Conservation (phyloP, 75 land plant species). For the Pinus tabuliformis region DNA sequence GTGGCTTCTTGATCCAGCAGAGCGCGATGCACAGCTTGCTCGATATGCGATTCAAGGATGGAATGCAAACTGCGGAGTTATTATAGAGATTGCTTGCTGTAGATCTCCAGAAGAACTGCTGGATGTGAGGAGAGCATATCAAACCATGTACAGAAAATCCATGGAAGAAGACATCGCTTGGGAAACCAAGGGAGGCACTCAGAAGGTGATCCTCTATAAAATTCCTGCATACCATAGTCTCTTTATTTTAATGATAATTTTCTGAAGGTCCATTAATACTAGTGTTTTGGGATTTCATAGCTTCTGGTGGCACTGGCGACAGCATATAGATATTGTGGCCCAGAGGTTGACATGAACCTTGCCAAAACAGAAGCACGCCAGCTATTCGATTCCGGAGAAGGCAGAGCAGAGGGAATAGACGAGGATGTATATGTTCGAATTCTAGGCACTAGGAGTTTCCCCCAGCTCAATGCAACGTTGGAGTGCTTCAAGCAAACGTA, state of each 20-base stretch:
- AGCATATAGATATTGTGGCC: background rate
- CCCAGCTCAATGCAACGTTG: background rate
- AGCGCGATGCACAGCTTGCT: too few relatives aligned
- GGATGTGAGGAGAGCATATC: too few relatives aligned
- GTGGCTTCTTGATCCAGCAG: too few relatives aligned
- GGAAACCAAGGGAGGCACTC: too few relatives aligned
- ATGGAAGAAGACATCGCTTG: too few relatives aligned
- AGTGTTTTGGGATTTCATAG: background rate
- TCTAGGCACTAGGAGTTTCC: slow-evolving; percentile 4
- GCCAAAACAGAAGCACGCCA: background rate
- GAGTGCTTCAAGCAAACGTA: background rate
- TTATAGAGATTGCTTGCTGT: too few relatives aligned
- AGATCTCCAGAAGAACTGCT: too few relatives aligned
- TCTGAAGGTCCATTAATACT: background rate
- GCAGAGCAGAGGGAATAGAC: background rate
- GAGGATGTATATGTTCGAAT: background rate
- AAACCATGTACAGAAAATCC: too few relatives aligned
- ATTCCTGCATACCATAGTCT: too few relatives aligned
- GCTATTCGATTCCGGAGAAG: background rate
- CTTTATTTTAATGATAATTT: background rate
- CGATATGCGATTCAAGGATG: too few relatives aligned
- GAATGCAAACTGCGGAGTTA: too few relatives aligned
- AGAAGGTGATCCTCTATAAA: too few relatives aligned
- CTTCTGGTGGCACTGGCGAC: slow-evolving; percentile 6
- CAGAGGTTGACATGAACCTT: background rate